Evolutionary conservation across 176 grass and related monocot genomes (phyloP).

Genomic region (Carex myosuroides): DNA sequence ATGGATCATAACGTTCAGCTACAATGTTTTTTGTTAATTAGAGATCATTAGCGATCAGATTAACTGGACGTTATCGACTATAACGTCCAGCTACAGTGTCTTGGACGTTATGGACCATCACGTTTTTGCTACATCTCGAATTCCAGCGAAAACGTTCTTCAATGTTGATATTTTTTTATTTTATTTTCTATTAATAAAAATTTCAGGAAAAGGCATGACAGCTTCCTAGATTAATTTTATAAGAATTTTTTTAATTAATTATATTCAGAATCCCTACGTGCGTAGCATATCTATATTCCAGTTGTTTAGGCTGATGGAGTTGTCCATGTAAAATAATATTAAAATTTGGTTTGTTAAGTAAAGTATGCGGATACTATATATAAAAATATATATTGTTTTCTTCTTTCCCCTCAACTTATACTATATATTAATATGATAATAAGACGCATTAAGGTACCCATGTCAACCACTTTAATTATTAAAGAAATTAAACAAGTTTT

Average conservation of each 20-base stretch:
- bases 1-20: too few relatives aligned
- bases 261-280: background rate
- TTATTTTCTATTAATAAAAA: too few relatives aligned
- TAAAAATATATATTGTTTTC: background rate
- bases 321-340: background rate
- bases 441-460: background rate
- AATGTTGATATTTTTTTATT: too few relatives aligned
- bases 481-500: background rate
- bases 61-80: too few relatives aligned
- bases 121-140: too few relatives aligned
- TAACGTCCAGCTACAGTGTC: too few relatives aligned
- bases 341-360: too few relatives aligned
- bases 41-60: too few relatives aligned
- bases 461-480: background rate
- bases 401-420: background rate
- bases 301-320: slow-evolving; percentile 7
- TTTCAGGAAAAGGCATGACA: background rate
- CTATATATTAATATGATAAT: background rate
- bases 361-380: background rate
- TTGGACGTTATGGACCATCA: too few relatives aligned
- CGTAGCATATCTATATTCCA: slow-evolving; percentile 2
- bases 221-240: background rate
- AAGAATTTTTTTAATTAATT: background rate
- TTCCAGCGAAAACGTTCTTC: too few relatives aligned
- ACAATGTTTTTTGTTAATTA: too few relatives aligned